Conservation (phyloP, 2,329 filamentous ascomycete genomes). For the Huntiella decipiens region DNA sequence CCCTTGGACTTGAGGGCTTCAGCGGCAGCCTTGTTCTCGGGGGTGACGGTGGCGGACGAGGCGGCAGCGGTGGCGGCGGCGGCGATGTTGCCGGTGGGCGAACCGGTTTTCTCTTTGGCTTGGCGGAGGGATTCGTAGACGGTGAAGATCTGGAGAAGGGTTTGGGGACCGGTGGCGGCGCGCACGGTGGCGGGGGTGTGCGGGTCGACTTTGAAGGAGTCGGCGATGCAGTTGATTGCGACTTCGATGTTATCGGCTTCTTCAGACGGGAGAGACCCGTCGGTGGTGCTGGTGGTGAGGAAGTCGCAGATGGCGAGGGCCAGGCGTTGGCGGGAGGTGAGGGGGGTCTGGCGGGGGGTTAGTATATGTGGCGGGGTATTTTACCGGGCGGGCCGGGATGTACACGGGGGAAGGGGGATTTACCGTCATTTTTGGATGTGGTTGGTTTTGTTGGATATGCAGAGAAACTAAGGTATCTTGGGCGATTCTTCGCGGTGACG, state of each 20-base stretch:
- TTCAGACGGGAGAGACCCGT: conserved; percentile 74
- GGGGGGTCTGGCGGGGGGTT: conserved; percentile 16
- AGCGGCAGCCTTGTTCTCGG: conserved; percentile 56
- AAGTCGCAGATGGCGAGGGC: conserved; percentile 96
- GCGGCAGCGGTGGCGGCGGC: conserved; percentile 23
- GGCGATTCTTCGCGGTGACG: too few relatives aligned
- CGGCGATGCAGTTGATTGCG: conserved; percentile 81
- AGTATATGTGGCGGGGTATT: background rate
- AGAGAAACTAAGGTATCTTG: too few relatives aligned
- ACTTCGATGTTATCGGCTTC: conserved; percentile 90
- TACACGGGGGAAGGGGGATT: background rate
- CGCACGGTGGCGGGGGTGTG: conserved; percentile 51
- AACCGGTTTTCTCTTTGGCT: conserved; percentile 19
- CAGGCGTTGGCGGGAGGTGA: conserved; percentile 56
- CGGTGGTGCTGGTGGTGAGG: conserved; percentile 62
- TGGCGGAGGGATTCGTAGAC: conserved; percentile 91
- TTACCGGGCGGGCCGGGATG: too few relatives aligned
- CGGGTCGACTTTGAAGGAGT: conserved; percentile 91
- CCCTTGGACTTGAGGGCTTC: conserved; percentile 78
- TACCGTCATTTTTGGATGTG: too few relatives aligned
- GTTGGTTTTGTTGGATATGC: too few relatives aligned
- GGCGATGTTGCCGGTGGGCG: conserved; percentile 14
- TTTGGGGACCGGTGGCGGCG: conserved; percentile 68
- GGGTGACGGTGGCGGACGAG: conserved; percentile 21
- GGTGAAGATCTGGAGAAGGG: conserved; percentile 75